phyloP scores from a whole-genome alignment of 2,329 filamentous ascomycete genomes.

The Pseudodiploospora longispora region DNA sequence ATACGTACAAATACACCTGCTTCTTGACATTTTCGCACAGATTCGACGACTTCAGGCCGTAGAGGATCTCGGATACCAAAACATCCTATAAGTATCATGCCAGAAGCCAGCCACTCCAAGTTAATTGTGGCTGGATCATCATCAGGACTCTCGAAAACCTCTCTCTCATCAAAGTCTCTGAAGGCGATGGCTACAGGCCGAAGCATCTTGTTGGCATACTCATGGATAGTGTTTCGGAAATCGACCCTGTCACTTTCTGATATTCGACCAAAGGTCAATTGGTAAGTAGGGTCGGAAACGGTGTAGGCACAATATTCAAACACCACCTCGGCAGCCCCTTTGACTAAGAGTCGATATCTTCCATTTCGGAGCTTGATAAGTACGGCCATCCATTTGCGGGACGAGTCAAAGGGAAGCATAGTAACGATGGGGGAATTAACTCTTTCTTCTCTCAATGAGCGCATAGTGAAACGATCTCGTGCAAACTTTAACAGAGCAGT shows the following conservation, averaged over 20 bases:
- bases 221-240: slow-evolving; percentile 26
- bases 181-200: slow-evolving; percentile 70
- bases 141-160: slow-evolving; percentile 45
- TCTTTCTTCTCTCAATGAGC: slow-evolving; percentile 36
- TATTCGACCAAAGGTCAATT: slow-evolving; percentile 19
- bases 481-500: slow-evolving; percentile 43
- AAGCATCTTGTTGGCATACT: slow-evolving; percentile 60
- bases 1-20: slow-evolving; percentile 62
- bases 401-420: slow-evolving; percentile 47
- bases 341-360: slow-evolving; percentile 43
- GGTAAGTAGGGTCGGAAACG: slow-evolving; percentile 36
- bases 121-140: slow-evolving; percentile 27
- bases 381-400: slow-evolving; percentile 49
- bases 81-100: slow-evolving; percentile 36
- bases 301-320: slow-evolving; percentile 35
- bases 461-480: slow-evolving; percentile 41
- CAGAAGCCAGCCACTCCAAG: slow-evolving; percentile 35
- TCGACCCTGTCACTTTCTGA: slow-evolving; percentile 23
- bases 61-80: slow-evolving; percentile 64
- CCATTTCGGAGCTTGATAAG: slow-evolving; percentile 38
- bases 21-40: slow-evolving; percentile 52
- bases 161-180: slow-evolving; percentile 63
- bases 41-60: slow-evolving; percentile 51
- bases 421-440: slow-evolving; percentile 36
- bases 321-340: slow-evolving; percentile 51